Evolutionary conservation across 2,329 filamentous ascomycete species (phyloP), one percentile per base, ranked within the genome.

Genomic region (Pyrenochaeta sp.): DNA sequence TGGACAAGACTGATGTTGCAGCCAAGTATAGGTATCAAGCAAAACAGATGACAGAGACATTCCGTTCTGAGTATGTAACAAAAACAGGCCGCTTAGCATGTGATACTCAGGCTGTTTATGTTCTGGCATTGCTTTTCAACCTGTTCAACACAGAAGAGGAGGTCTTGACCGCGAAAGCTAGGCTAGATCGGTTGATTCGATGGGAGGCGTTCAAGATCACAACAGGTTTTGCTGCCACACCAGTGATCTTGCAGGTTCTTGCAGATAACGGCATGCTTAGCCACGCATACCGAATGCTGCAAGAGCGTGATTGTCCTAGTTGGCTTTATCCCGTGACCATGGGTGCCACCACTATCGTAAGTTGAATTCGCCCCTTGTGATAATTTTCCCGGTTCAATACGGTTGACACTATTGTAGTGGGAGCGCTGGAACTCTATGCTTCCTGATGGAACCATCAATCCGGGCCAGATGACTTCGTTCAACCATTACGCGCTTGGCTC

Each of bases 381-480:
- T 27, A n/a, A n/a, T n/a, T n/a, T n/a, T n/a, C n/a, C n/a, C n/a
- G n/a, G n/a, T n/a, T n/a, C n/a, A n/a, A n/a, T 27, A 9, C 9
- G 23, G 9, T 9, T 27, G 9, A 27, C 9, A 27, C 9, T 27
- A 4, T 27, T 9, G 9, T 5, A 27, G 0, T 83, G 81, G 81
- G 81, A 83, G 53, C 72, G 81, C 0, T 83, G 81, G 81, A 78
- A 83, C 41, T 79, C 77, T 36, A 69, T 83, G 32, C 62, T 81
- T 0, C 71, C 78, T 0, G 70, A 82, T 49, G 80, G 80, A 0
- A 71, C 57, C 0, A 56, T 82, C 17, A 82, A 82, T 49, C 71
- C 76, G 0, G 77, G 79, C 0, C 65, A 73, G 32, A 82, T 82
- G 81, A 81, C 79, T 0, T 80, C 27, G 15, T 56, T 56, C 35